These are phyloP conservation scores for Pseudomonodictys pantanalensis DNA, from an alignment of 495 filamentous ascomycete species.

Conservation along the genomic window DNA sequence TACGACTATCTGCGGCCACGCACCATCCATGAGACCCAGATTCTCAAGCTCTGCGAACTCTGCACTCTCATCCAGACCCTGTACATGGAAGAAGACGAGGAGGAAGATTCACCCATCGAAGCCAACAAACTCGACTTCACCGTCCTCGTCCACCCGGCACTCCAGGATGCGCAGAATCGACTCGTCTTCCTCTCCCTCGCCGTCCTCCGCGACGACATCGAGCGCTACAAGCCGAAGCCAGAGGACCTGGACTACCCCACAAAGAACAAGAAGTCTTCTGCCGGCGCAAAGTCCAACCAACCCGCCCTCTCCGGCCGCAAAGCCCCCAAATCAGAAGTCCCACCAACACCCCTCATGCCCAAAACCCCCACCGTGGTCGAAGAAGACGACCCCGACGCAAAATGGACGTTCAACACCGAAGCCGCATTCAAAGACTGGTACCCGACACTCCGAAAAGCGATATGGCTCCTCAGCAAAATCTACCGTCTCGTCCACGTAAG, in stretches of 20 bases:
- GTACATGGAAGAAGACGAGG: conserved; percentile 72
- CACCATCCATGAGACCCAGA: conserved; percentile 67
- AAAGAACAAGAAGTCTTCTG: conserved; percentile 47
- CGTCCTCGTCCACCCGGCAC: conserved; percentile 60
- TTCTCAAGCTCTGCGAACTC: conserved; percentile 75
- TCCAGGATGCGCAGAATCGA: conserved; percentile 72
- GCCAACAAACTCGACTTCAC: conserved; percentile 64
- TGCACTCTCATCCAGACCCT: conserved; percentile 79
- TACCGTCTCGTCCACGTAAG: conserved; percentile 78
- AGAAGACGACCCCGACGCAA: conserved; percentile 42
- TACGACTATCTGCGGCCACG: conserved; percentile 68
- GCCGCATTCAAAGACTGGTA: conserved; percentile 56
- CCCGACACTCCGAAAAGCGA: conserved; percentile 71
- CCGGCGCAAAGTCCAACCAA: conserved; percentile 45
- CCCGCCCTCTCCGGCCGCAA: conserved; percentile 43
- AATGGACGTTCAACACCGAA: conserved; percentile 36
- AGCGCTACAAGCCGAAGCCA: conserved; percentile 64
- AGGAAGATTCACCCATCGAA: conserved; percentile 43
- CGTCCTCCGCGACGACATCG: conserved; percentile 66
- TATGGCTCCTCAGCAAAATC: conserved; percentile 79
- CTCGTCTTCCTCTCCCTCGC: conserved; percentile 70
- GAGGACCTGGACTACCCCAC: conserved; percentile 68
- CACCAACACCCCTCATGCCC: conserved; percentile 48
- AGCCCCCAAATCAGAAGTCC: conserved; percentile 42
- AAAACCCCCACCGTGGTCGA: conserved; percentile 54